These are phyloP conservation scores for Umbelopsis ramanniana DNA, from an alignment of 192 early-diverging fungal species.

Conservation along the genomic window DNA sequence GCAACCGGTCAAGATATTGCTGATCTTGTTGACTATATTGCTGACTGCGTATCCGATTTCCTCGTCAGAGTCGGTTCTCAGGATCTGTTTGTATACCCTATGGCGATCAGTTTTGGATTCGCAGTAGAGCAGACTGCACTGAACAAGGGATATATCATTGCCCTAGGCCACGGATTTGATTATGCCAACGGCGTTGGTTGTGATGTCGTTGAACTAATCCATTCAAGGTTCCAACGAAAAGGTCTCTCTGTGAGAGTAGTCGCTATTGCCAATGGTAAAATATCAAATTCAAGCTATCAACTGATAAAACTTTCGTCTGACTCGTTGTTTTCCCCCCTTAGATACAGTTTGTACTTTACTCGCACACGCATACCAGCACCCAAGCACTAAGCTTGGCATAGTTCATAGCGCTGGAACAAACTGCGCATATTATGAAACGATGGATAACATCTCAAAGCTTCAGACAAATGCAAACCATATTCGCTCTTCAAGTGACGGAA, in stretches of 20 bases:
- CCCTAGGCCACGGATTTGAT: slow-evolving; percentile 82
- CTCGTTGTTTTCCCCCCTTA: slow-evolving; percentile 51
- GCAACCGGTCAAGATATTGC: slow-evolving; percentile 56
- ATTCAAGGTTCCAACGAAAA: slow-evolving; percentile 72
- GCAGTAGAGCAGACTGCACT: slow-evolving; percentile 80
- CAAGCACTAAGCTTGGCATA: slow-evolving; percentile 78
- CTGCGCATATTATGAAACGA: slow-evolving; percentile 72
- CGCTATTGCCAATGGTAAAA: slow-evolving; percentile 44
- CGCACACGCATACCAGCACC: slow-evolving; percentile 81
- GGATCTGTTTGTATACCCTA: slow-evolving; percentile 44
- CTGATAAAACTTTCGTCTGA: slow-evolving; percentile 21
- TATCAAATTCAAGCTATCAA: background rate
- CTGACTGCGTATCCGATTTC: slow-evolving; percentile 51
- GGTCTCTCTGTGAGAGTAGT: slow-evolving; percentile 68
- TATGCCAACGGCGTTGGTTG: slow-evolving; percentile 77
- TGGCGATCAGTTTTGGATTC: slow-evolving; percentile 92
- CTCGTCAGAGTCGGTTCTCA: slow-evolving; percentile 51
- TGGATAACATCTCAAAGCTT: slow-evolving; percentile 47
- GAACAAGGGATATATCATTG: slow-evolving; percentile 60
- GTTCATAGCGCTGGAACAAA: slow-evolving; percentile 96
- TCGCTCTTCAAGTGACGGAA: slow-evolving; percentile 10
- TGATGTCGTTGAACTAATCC: slow-evolving; percentile 82
- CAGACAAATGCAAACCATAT: slow-evolving; percentile 31
- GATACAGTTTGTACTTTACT: slow-evolving; percentile 92
- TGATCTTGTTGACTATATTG: slow-evolving; percentile 84